Conservation (phyloP, 257 asterid genomes). For the Paraleonurus japonicus region DNA sequence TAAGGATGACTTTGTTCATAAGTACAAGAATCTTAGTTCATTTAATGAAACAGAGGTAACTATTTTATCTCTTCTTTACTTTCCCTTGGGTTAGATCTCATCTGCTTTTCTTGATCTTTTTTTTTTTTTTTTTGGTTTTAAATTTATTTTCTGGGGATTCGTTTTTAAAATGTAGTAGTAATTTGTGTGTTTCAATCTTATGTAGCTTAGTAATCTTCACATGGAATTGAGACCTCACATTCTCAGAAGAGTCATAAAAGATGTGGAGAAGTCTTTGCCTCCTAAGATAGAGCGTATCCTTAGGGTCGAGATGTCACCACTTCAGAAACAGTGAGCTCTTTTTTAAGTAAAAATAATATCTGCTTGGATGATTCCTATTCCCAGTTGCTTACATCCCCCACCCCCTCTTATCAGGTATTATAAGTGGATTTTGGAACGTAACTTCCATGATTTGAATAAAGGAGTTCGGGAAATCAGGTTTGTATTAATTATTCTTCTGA, state of each 20-base stretch:
- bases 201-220: conserved; percentile 95
- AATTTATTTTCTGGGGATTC: neutral
- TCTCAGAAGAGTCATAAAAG: conserved; percentile 96
- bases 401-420: conserved; percentile 63
- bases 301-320: conserved; percentile 99
- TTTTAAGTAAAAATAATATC: neutral
- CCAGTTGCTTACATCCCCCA: neutral
- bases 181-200: conserved; percentile 11
- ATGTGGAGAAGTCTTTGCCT: conserved; percentile 98
- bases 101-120: neutral
- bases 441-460: conserved; percentile 94
- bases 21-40: conserved; percentile 92
- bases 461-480: conserved; percentile 99
- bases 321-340: conserved; percentile 87
- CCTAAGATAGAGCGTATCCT: conserved; percentile 98
- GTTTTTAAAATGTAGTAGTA: conserved; percentile 9
- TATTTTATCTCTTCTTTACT: neutral
- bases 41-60: conserved; percentile 86
- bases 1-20: conserved; percentile 91
- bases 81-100: conserved; percentile 6
- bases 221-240: conserved; percentile 98
- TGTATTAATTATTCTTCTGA: conserved; percentile 19
- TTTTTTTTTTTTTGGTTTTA: no score
- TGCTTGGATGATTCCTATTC: conserved; percentile 11
- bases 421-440: conserved; percentile 98